Evolutionary conservation across 1,139 yeast genomes (phyloP), one percentile per base, ranked within the genome.

Genomic region (Suzukiozyma palmioleophila): DNA sequence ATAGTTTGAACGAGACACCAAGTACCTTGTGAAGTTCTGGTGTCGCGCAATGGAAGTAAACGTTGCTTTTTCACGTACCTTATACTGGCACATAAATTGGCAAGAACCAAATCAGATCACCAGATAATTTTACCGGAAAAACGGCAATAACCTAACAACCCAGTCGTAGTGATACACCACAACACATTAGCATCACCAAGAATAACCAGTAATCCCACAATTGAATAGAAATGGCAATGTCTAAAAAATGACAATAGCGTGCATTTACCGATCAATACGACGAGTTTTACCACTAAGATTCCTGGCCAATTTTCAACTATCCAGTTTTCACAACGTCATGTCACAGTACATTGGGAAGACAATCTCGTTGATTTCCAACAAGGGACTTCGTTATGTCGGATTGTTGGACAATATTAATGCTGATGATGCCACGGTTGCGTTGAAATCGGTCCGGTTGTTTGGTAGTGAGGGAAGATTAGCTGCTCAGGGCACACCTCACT

Each of bases 401-500:
- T 67, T 79, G 21, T 74, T 92, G 56, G 90, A 88, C 49, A 84
- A 80, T 47, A 87, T 94, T 56, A 89, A 89, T 60, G 94, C 96
- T 14, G 90, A 85, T 43, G 87, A 86, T 49, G 88, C 96, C 47
- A 89, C 97, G 1, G 95, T 92, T 39, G 84, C 97, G 12, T 74
- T 92, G 53, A 77, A 77, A 41, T 74, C 82, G 38, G 98, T 92
- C 36, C 77, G 90, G 46, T 81, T 90, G 39, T 84, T 83, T 52
- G 98, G 98, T 41, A 85, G 97, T 12, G 98, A 92, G 60, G 97
- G 96, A 24, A 78, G 98, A 53, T 73, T 84, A 52, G 72, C 74
- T 21, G 60, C 57, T 38, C 53, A 51, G 35, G 80, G 81, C 27
- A 86, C 84, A 59, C 84, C 88, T 1, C 49, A 73, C 18, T 72